Evolutionary conservation across 179 eudicot genomes (phyloP).

Genomic region (Vitellaria paradoxa): DNA sequence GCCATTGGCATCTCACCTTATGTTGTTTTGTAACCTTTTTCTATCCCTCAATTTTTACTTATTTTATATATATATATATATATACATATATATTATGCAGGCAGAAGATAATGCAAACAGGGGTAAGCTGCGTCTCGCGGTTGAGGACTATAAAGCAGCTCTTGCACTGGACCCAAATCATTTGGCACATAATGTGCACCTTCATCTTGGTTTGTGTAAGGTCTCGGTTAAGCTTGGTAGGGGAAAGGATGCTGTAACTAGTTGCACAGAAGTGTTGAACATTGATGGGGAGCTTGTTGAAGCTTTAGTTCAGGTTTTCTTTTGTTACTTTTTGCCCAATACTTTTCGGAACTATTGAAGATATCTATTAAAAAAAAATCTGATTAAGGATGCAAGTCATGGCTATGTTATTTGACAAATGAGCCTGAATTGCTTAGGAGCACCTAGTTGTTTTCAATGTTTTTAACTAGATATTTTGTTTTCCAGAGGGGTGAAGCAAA

Average conservation of each 20-base stretch:
- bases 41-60: neutral
- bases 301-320: constrained; percentile 82
- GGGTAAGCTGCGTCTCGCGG: constrained; percentile 87
- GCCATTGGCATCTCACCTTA: neutral
- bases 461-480: constrained; percentile 19
- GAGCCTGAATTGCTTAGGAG: neutral
- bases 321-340: neutral
- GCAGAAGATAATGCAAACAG: constrained; percentile 79
- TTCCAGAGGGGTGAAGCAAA: constrained; percentile 96
- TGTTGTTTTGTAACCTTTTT: neutral
- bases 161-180: constrained; percentile 81
- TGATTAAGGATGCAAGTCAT: neutral
- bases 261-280: constrained; percentile 73
- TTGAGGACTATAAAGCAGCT: constrained; percentile 86
- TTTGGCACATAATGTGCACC: constrained; percentile 76
- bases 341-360: neutral
- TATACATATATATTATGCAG: constrained; percentile 31
- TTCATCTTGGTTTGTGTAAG: constrained; percentile 89
- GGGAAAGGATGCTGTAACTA: constrained; percentile 80
- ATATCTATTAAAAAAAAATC: neutral
- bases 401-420: neutral
- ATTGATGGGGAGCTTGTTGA: constrained; percentile 79
- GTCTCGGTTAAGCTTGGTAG: constrained; percentile 82
- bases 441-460: neutral
- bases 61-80: neutral